phyloP scores from a whole-genome alignment of 176 grass and related monocot genomes.

The Juncus effusus region DNA sequence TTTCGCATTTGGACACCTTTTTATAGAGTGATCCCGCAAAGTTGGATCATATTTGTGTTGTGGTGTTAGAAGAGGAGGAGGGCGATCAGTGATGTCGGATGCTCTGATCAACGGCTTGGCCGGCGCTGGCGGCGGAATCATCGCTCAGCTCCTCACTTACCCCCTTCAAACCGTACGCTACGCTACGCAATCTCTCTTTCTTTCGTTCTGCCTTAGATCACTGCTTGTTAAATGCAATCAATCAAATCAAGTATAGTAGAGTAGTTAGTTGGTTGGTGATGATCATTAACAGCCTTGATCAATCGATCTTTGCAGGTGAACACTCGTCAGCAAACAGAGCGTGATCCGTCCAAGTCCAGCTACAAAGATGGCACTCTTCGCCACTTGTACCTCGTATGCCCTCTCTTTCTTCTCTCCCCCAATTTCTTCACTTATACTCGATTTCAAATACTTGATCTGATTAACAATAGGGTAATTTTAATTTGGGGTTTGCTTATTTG shows the following conservation, averaged over 20 bases:
- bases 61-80: not conserved
- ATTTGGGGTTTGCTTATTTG: not conserved
- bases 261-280: not conserved
- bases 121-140: conserved; percentile 81
- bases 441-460: not conserved
- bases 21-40: not conserved
- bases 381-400: conserved; percentile 55
- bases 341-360: conserved; percentile 57
- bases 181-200: not conserved
- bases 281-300: too few species aligned
- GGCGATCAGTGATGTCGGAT: conserved; percentile 53
- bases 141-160: conserved; percentile 82
- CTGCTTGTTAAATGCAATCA: conserved; percentile 5
- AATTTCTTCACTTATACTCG: not conserved
- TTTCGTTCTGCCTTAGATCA: not conserved
- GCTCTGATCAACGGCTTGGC: conserved; percentile 90
- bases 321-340: conserved; percentile 92
- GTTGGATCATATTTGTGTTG: not conserved
- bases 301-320: conserved; percentile 55
- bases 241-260: not conserved
- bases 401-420: conserved; percentile 5
- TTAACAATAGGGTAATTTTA: not conserved
- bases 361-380: conserved; percentile 62
- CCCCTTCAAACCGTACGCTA: conserved; percentile 86
- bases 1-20: not conserved